Conservation (phyloP, 2,329 filamentous ascomycete species). For the Phialophora chinensis region DNA sequence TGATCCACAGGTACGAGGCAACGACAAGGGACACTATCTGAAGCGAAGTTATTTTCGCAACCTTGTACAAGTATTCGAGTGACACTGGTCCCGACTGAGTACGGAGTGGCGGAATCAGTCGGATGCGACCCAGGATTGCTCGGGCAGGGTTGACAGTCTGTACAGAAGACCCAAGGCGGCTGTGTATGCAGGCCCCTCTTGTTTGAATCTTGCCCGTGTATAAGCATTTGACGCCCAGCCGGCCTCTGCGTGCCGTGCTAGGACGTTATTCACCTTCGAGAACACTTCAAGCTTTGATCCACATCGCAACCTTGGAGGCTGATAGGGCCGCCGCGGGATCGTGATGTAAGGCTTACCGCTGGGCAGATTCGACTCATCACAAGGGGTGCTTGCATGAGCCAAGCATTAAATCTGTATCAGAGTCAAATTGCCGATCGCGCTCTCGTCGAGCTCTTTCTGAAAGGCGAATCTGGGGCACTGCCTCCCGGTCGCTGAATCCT, state of each 20-base stretch:
- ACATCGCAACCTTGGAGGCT: not conserved
- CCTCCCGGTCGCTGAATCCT: conserved; percentile 7
- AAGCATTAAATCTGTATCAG: not conserved
- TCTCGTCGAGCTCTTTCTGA: not conserved
- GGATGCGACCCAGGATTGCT: not conserved
- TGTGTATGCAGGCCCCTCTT: conserved; percentile 1
- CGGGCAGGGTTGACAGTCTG: not conserved
- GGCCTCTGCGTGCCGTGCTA: not conserved
- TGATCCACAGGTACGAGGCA: conserved; percentile 39
- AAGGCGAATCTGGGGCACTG: conserved; percentile 8
- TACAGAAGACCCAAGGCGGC: not conserved
- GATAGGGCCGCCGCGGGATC: not conserved
- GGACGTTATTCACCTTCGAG: conserved; percentile 5
- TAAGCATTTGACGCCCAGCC: conserved; percentile 16
- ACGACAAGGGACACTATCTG: conserved; percentile 28
- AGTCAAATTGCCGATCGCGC: not conserved
- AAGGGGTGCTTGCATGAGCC: not conserved
- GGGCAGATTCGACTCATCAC: conserved; percentile 2
- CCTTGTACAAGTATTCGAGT: conserved; percentile 5
- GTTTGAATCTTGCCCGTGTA: not conserved
- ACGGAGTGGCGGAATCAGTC: not conserved
- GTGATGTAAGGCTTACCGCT: conserved; percentile 10
- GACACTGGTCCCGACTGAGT: not conserved
- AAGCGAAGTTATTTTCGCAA: conserved; percentile 6
- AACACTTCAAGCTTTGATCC: conserved; percentile 13